Evolutionary conservation across 441 rosid species (phyloP).

Genomic region (Populus hybrid): DNA sequence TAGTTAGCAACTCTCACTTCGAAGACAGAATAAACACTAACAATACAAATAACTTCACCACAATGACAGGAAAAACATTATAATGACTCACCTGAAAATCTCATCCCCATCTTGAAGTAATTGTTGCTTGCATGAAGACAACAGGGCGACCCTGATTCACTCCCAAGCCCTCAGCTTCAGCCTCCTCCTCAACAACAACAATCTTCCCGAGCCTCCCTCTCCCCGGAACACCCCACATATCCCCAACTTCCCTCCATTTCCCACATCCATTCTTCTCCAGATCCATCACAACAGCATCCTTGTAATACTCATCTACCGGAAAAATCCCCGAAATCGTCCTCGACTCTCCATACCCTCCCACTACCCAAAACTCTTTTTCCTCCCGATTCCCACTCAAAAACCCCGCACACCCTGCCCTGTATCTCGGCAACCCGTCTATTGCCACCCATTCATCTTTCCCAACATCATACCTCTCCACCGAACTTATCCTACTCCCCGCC

Average conservation of each 20-base stretch:
- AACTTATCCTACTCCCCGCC: slow-evolving; percentile 76
- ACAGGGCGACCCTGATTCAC: slow-evolving; percentile 27
- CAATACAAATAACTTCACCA: background rate
- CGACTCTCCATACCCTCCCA: slow-evolving; percentile 90
- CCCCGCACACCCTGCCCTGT: slow-evolving; percentile 85
- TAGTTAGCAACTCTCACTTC: background rate
- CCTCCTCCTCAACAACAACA: slow-evolving; percentile 52
- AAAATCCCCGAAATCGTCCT: slow-evolving; percentile 70
- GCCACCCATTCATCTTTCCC: slow-evolving; percentile 69
- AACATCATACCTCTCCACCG: slow-evolving; percentile 72
- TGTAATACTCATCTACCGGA: slow-evolving; percentile 77
- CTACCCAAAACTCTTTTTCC: slow-evolving; percentile 78
- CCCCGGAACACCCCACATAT: slow-evolving; percentile 73
- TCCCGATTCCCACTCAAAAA: slow-evolving; percentile 39
- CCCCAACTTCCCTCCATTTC: slow-evolving; percentile 68
- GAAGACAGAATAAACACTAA: background rate
- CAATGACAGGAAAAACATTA: background rate
- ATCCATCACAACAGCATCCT: slow-evolving; percentile 75
- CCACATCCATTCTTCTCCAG: slow-evolving; percentile 33
- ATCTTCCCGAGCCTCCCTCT: slow-evolving; percentile 70
- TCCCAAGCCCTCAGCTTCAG: slow-evolving; percentile 1
- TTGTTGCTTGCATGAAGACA: slow-evolving; percentile 86
- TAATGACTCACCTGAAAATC: slow-evolving; percentile 53
- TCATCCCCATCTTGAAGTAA: slow-evolving; percentile 45
- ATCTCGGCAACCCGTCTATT: slow-evolving; percentile 62